A percentile compares a stretch with the other conserved stretches of the same genome.
Evolutionary conservation across 202 grass and related monocot genomes (phyloP).

Genomic region (Musa balbisiana): DNA sequence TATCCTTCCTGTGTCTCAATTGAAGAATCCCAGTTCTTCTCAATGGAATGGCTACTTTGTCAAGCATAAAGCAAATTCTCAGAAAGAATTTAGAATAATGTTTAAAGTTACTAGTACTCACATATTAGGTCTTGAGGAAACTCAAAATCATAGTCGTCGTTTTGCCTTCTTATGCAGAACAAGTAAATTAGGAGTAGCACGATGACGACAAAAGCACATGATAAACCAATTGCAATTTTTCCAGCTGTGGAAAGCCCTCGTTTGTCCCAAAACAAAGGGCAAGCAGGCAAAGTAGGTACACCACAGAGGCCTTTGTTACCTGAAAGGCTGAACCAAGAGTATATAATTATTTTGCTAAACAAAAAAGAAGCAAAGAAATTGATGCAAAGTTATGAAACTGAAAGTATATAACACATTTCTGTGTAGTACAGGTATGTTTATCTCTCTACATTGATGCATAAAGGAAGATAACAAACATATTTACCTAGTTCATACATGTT

Average conservation of each 20-base stretch:
- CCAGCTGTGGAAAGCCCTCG: slow-evolving; percentile 70
- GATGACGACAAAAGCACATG: slow-evolving; percentile 56
- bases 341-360: neutral
- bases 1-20: neutral
- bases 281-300: slow-evolving; percentile 76
- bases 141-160: slow-evolving; percentile 84
- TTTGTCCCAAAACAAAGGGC: slow-evolving; percentile 93
- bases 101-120: slow-evolving; percentile 33
- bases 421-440: neutral
- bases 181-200: slow-evolving; percentile 70
- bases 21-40: neutral
- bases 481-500: neutral
- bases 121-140: slow-evolving; percentile 96
- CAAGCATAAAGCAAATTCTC: neutral
- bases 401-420: neutral
- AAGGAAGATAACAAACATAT: neutral
- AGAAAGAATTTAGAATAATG: neutral
- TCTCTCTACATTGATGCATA: neutral
- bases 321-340: slow-evolving; percentile 46
- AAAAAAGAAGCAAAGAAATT: neutral
- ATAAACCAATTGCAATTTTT: slow-evolving; percentile 82
- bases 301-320: slow-evolving; percentile 98
- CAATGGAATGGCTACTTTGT: neutral
- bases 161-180: slow-evolving; percentile 59
- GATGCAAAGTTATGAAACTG: neutral